These are phyloP conservation scores for Groenewaldozyma auringiensis DNA, from an alignment of 1,139 yeast genomes.

Conservation along the genomic window DNA sequence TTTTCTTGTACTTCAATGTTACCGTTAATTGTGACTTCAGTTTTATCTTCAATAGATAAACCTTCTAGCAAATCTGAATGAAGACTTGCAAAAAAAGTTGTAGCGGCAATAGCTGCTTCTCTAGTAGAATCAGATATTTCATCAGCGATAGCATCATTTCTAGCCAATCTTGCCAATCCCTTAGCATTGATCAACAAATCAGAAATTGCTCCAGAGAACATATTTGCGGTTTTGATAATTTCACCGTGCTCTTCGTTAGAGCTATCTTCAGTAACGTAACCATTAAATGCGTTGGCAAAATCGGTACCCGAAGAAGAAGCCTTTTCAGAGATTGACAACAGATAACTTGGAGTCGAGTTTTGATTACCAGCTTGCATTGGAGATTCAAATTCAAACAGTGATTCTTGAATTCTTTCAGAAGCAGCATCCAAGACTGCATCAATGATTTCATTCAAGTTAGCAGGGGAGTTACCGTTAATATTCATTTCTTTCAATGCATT, in stretches of 20 bases:
- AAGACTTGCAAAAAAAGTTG: slow-evolving; percentile 54
- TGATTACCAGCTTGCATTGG: slow-evolving; percentile 82
- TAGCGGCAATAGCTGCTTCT: slow-evolving; percentile 53
- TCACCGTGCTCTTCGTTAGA: slow-evolving; percentile 60
- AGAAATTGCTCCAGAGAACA: slow-evolving; percentile 55
- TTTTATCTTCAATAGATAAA: slow-evolving; percentile 55
- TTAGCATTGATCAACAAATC: slow-evolving; percentile 65
- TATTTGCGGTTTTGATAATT: slow-evolving; percentile 60
- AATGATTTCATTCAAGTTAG: slow-evolving; percentile 46
- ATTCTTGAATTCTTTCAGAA: slow-evolving; percentile 64
- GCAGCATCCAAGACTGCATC: slow-evolving; percentile 70
- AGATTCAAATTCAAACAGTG: slow-evolving; percentile 63
- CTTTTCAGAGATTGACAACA: slow-evolving; percentile 63
- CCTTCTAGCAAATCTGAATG: slow-evolving; percentile 45
- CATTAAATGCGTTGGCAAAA: slow-evolving; percentile 72
- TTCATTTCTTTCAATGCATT: slow-evolving; percentile 53
- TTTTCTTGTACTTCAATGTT: slow-evolving; percentile 68
- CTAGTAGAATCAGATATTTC: slow-evolving; percentile 44
- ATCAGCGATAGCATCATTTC: slow-evolving; percentile 47
- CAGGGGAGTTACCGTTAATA: slow-evolving; percentile 40
- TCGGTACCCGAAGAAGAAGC: slow-evolving; percentile 69
- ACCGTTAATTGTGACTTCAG: slow-evolving; percentile 68
- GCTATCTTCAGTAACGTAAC: slow-evolving; percentile 64
- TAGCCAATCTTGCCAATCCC: slow-evolving; percentile 54
- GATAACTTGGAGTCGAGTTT: slow-evolving; percentile 65